Base-by-base conservation (phyloP, 768 basidiomycete genomes). In the Lactifluus echinatus region DNA sequence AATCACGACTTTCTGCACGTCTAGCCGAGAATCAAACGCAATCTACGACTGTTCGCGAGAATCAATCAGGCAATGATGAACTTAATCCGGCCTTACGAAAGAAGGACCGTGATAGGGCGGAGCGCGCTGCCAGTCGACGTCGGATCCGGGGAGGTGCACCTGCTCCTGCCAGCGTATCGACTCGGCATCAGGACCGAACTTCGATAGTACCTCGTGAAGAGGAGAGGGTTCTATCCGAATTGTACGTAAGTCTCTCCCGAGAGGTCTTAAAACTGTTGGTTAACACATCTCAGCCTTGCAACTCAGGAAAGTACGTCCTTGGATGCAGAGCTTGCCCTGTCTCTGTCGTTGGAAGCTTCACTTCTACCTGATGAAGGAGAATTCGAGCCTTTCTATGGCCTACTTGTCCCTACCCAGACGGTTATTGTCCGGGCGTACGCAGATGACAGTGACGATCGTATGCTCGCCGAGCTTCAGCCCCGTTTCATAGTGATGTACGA, bases 401-500 rank as follows among this genome's bases (percentile, higher is more conserved):
- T 99, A 14, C 69, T 97, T 31, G 66, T 77, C 3, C 83, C 89
- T 0, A 84, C 87, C 64, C 81, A 96, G 63, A 85, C 87, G 0
- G 83, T 98, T 21, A 69, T 98, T 40, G 80, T 99, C 29, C 81
- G 94, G 3, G 80, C 89, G 1, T 99, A 93, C 66, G 84, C 88
- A 0, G 93, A 93, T 45, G 96, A 98, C 66, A 82, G 87, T 2
- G 96, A 99, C 63, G 96, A 99, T 68, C 79, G 84, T 39, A 73
- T 97, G 49, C 74, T 99, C 31, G 79, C 82, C 40, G 95, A 99
- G 68, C 75, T 98, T 8, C 77, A 86, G 58, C 96, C 96, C 2
- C 82, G 85, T 60, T 98, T 93, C 67, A 85, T 99, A 51, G 83
- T 98, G 46, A 91, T 98, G 87, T 93, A 87, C 62, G 96, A 99